A percentile compares a stretch with the other conserved stretches of the same genome.
These are phyloP conservation scores for Aurinia saxatilis DNA, from an alignment of 345 rosid species.

Conservation along the genomic window DNA sequence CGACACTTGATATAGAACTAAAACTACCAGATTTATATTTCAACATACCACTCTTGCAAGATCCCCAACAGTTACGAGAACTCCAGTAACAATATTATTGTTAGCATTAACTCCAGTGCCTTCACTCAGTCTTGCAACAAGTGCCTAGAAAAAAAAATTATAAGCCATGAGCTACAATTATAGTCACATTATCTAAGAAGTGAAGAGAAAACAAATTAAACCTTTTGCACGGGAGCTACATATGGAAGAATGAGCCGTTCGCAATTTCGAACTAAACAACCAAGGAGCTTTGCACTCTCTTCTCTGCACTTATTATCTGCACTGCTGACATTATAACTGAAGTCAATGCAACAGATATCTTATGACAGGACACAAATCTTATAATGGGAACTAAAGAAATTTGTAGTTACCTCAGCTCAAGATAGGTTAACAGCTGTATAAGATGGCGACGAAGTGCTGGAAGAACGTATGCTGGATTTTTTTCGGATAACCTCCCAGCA, in stretches of 20 bases:
- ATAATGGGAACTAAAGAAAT: not conserved
- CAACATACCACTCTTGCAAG: constrained; percentile 96
- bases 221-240: constrained; percentile 96
- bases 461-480: constrained; percentile 98
- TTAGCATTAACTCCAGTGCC: constrained; percentile 83
- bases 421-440: constrained; percentile 91
- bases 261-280: constrained; percentile 95
- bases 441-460: constrained; percentile 99
- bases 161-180: not conserved
- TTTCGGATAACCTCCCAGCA: constrained; percentile 92
- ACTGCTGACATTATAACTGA: constrained; percentile 61
- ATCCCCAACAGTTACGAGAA: constrained; percentile 96
- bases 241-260: constrained; percentile 88
- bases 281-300: constrained; percentile 96
- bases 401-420: constrained; percentile 72
- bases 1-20: constrained; percentile 3
- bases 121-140: constrained; percentile 83
- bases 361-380: constrained; percentile 5
- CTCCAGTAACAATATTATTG: constrained; percentile 84
- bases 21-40: constrained; percentile 6
- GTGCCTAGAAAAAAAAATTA: constrained; percentile 61
- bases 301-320: constrained; percentile 96
- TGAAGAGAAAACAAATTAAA: constrained; percentile 28
- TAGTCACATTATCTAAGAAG: constrained; percentile 9
- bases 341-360: constrained; percentile 28